Evolutionary conservation across 2,329 filamentous ascomycete species (phyloP).

Genomic region (Colletotrichum lini): DNA sequence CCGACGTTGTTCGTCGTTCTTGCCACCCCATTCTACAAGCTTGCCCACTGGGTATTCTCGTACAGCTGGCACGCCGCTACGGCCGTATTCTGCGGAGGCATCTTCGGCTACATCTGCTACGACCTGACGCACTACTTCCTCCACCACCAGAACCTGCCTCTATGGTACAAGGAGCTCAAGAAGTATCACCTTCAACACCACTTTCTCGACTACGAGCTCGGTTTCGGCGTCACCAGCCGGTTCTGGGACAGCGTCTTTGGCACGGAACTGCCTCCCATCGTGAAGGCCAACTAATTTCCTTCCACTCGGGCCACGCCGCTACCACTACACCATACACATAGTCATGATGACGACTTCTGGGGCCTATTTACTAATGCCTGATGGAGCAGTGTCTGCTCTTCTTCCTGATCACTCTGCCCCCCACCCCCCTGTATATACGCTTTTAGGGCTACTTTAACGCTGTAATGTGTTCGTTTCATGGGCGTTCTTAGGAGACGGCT

Average conservation of each 20-base stretch:
- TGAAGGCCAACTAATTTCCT: slow-evolving; percentile 53
- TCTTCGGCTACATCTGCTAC: slow-evolving; percentile 97
- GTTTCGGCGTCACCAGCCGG: slow-evolving; percentile 94
- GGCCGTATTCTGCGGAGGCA: slow-evolving; percentile 87
- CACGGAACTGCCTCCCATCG: slow-evolving; percentile 76
- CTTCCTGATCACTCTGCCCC: slow-evolving; percentile 16
- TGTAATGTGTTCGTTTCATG: slow-evolving; percentile 37
- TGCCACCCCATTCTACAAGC: slow-evolving; percentile 91
- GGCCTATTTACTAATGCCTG: slow-evolving; percentile 31
- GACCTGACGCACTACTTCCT: slow-evolving; percentile 99
- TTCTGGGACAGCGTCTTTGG: slow-evolving; percentile 97
- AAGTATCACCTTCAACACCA: slow-evolving; percentile 98
- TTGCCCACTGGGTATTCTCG: slow-evolving; percentile 86
- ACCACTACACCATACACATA: slow-evolving; percentile 16
- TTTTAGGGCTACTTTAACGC: slow-evolving; percentile 31
- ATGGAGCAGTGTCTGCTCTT: slow-evolving; percentile 21
- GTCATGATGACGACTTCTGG: slow-evolving; percentile 34
- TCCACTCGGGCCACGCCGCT: background rate
- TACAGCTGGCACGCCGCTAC: slow-evolving; percentile 88
- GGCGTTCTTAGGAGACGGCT: slow-evolving; percentile 32
- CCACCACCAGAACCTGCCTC: slow-evolving; percentile 91
- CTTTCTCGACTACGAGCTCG: slow-evolving; percentile 97
- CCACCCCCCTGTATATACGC: slow-evolving; percentile 36
- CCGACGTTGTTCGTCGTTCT: slow-evolving; percentile 88
- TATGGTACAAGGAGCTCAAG: slow-evolving; percentile 93